phyloP scores from a whole-genome alignment of 352 stramenopile genomes.

The Pythium phragmiticola region DNA sequence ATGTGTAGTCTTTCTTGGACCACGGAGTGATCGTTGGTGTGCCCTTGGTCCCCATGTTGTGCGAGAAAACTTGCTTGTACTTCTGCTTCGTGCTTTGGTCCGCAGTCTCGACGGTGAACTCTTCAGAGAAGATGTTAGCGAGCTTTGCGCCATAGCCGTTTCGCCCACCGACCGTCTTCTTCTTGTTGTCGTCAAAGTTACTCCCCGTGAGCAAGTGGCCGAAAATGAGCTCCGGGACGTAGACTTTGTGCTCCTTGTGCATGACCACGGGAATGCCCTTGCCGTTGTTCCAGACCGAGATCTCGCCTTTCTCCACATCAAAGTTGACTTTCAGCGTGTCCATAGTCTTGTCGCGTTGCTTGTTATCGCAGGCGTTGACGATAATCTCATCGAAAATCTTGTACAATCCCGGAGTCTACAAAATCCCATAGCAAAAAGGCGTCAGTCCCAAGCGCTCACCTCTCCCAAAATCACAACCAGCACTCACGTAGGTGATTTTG shows the following conservation, averaged over 20 bases:
- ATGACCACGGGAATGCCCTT: slow-evolving; percentile 96
- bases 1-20: slow-evolving; percentile 91
- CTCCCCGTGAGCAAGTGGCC: slow-evolving; percentile 96
- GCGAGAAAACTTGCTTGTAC: slow-evolving; percentile 91
- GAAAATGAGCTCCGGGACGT: slow-evolving; percentile 98
- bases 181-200: slow-evolving; percentile 98
- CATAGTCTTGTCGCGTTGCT: slow-evolving; percentile 97
- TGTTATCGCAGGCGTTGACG: slow-evolving; percentile 99
- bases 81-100: slow-evolving; percentile 91
- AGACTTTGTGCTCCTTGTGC: slow-evolving; percentile 97
- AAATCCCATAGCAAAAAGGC: background rate
- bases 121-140: slow-evolving; percentile 99
- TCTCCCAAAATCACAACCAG: background rate
- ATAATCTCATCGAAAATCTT: slow-evolving; percentile 99
- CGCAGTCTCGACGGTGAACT: slow-evolving; percentile 98
- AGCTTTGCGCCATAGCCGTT: slow-evolving; percentile 99
- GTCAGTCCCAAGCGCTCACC: background rate
- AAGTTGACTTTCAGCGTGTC: slow-evolving; percentile 94
- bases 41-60: slow-evolving; percentile 94
- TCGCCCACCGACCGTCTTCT: slow-evolving; percentile 93
- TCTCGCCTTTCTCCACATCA: slow-evolving; percentile 88
- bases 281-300: slow-evolving; percentile 98
- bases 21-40: slow-evolving; percentile 86
- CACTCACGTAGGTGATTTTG: slow-evolving; percentile 89
- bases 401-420: slow-evolving; percentile 92